Percentiles rank a stretch among this genome's conserved stretches.
phyloP scores from a whole-genome alignment of 805 yeast genomes.

The Middelhovenomyces tepae region DNA sequence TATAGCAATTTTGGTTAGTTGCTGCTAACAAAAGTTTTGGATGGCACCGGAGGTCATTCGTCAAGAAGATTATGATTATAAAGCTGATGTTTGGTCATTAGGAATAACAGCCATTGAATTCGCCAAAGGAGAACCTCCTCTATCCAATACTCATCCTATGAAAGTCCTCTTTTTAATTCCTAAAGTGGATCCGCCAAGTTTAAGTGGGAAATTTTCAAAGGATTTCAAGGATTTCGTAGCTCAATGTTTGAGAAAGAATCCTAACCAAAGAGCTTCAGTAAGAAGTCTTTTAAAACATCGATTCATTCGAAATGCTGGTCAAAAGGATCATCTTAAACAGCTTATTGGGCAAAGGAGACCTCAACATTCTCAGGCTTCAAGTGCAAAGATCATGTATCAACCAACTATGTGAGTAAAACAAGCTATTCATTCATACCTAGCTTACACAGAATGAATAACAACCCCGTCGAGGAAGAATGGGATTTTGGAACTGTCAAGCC shows the following conservation, averaged over 20 bases:
- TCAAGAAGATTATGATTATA: constrained; percentile 66
- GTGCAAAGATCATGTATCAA: constrained; percentile 10
- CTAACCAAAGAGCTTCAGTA: constrained; percentile 58
- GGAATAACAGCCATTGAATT: constrained; percentile 73
- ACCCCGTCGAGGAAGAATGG: constrained; percentile 29
- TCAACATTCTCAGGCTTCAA: constrained; percentile 1
- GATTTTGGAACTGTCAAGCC: constrained; percentile 31
- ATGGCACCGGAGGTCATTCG: constrained; percentile 98
- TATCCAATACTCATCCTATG: constrained; percentile 46
- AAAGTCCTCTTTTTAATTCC: constrained; percentile 46
- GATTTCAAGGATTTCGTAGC: constrained; percentile 61
- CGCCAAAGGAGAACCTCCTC: constrained; percentile 65
- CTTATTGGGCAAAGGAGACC: constrained; percentile 35
- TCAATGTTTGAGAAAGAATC: constrained; percentile 63
- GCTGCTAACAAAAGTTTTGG: no score
- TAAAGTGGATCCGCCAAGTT: constrained; percentile 38
- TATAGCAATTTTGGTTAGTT: no score
- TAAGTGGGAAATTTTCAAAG: constrained; percentile 31
- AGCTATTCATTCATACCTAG: no score
- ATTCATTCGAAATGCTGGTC: constrained; percentile 41
- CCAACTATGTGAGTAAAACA: no score
- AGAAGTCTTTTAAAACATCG: constrained; percentile 51
- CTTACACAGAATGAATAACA: constrained; percentile 7
- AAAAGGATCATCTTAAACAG: constrained; percentile 27
- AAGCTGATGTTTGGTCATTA: constrained; percentile 73